Base-by-base conservation (phyloP, 2,329 filamentous ascomycete genomes). In the Sporothrix globosa region DNA sequence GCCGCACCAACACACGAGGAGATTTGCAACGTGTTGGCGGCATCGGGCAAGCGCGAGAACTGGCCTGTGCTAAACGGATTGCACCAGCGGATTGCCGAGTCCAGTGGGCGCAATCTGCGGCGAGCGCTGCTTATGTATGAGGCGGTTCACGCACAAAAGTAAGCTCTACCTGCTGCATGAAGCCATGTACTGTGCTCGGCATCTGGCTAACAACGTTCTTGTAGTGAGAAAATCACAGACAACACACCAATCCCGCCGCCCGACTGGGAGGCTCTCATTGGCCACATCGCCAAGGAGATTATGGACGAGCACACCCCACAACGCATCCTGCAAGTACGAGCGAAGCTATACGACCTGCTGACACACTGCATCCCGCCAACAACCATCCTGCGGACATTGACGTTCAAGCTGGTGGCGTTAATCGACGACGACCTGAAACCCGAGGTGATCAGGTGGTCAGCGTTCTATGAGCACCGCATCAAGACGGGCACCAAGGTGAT, bases 311-410 rank as follows among this genome's bases (percentile, higher is more conserved):
- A 96, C 77, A 93, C 93, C n/a, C 95, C 96, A 0, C 90, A 91
- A 41, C 87, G 92, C 67, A 94, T 99, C 72, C 82, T 99, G 73
- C 88, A 93, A 77, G 93, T 97, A 61, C 89, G 96, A 73, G 90
- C 93, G 11, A 96, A 97, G 81, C 87, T 99, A n/a, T 99, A 99
- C 82, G 96, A 99, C 78, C 86, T 99, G 46, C 86, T 99, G 61
- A 97, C 95, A 7, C 96, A 99, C 80, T 99, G 96, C 80, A 99
- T 99, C 77, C 96, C 96, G 17, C 87, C 96, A 2, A 97, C 95
- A 0, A 96, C 92, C 0, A 94, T 99, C 73, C 86, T 99, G 76
- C 97, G 97, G 83, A 97, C 93, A 0, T 85, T 99, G 72, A 96
- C 95, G 0, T 98, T 97, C 84, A 97, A 97, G 80, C 86, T 99